A percentile compares a stretch with the other conserved stretches of the same genome.
Evolutionary conservation across 2,329 filamentous ascomycete species (phyloP).

Genomic region (Paecilomyces sp.): DNA sequence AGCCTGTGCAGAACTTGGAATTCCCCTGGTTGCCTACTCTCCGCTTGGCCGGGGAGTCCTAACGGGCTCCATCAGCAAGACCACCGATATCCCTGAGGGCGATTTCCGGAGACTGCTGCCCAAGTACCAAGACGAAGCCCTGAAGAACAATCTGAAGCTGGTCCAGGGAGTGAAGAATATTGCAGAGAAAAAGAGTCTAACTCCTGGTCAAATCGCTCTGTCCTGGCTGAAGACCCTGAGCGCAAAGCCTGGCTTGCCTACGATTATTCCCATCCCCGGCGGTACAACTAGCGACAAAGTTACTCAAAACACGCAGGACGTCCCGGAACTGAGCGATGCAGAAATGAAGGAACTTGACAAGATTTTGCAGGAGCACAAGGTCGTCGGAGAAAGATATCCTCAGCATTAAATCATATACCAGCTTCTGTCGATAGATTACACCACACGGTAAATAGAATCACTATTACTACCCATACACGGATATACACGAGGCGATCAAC

Average conservation of each 20-base stretch:
- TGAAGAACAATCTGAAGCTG: conserved; percentile 44
- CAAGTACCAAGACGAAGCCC: conserved; percentile 45
- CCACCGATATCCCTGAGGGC: conserved; percentile 40
- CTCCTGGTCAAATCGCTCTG: conserved; percentile 42
- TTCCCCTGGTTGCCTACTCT: conserved; percentile 54
- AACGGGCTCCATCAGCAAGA: conserved; percentile 41
- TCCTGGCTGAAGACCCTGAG: conserved; percentile 42
- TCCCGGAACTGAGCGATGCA: conserved; percentile 21
- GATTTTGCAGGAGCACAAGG: conserved; percentile 41
- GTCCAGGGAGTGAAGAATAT: conserved; percentile 39
- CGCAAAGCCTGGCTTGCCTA: conserved; percentile 35
- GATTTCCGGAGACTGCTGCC: conserved; percentile 39
- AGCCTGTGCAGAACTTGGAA: conserved; percentile 49
- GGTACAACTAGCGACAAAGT: conserved; percentile 30
- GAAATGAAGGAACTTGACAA: conserved; percentile 45
- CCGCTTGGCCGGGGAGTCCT: conserved; percentile 53
- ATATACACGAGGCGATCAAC: not conserved
- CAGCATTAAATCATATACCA: not conserved
- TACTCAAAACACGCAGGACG: conserved; percentile 24
- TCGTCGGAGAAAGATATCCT: conserved; percentile 25
- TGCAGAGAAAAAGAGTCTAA: conserved; percentile 37
- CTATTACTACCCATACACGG: not conserved
- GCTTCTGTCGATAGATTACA: not conserved
- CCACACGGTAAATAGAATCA: not conserved
- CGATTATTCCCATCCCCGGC: conserved; percentile 31